A percentile compares a stretch with the other conserved stretches of the same genome.
These are phyloP conservation scores for Rhodotorula mucilaginosa DNA, from an alignment of 1,284 basidiomycete species.

Conservation along the genomic window DNA sequence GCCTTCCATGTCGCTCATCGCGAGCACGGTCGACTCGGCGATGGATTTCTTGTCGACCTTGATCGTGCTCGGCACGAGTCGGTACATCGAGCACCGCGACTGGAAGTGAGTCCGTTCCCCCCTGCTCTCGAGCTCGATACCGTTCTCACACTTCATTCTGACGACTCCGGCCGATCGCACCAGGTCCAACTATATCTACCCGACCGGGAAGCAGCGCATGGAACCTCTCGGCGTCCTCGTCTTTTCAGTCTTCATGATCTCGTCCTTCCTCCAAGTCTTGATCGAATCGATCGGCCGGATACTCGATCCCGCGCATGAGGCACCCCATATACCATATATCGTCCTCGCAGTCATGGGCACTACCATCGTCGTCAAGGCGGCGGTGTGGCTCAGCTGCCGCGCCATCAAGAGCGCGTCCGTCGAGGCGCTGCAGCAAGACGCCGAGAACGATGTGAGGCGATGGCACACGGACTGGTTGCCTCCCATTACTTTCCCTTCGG, in stretches of 20 bases:
- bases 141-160: background rate
- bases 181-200: slow-evolving; percentile 49
- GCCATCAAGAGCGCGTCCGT: slow-evolving; percentile 49
- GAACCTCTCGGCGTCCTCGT: slow-evolving; percentile 48
- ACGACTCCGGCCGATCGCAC: too few relatives aligned
- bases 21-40: slow-evolving; percentile 57
- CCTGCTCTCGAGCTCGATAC: background rate
- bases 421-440: slow-evolving; percentile 48
- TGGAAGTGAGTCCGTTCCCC: slow-evolving; percentile 19
- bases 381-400: slow-evolving; percentile 53
- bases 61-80: slow-evolving; percentile 43
- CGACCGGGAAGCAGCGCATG: slow-evolving; percentile 54
- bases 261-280: slow-evolving; percentile 52
- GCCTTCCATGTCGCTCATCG: slow-evolving; percentile 58
- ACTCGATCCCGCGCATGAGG: slow-evolving; percentile 44
- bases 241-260: slow-evolving; percentile 60
- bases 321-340: slow-evolving; percentile 42
- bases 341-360: slow-evolving; percentile 54
- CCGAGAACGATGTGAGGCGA: slow-evolving; percentile 37
- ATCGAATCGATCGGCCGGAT: slow-evolving; percentile 50
- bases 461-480: background rate
- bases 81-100: slow-evolving; percentile 35
- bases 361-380: slow-evolving; percentile 56
- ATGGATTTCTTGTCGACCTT: slow-evolving; percentile 58
- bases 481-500: background rate